Evolutionary conservation across 2,329 filamentous ascomycete genomes (phyloP).

Genomic region (Madurella fahalii): DNA sequence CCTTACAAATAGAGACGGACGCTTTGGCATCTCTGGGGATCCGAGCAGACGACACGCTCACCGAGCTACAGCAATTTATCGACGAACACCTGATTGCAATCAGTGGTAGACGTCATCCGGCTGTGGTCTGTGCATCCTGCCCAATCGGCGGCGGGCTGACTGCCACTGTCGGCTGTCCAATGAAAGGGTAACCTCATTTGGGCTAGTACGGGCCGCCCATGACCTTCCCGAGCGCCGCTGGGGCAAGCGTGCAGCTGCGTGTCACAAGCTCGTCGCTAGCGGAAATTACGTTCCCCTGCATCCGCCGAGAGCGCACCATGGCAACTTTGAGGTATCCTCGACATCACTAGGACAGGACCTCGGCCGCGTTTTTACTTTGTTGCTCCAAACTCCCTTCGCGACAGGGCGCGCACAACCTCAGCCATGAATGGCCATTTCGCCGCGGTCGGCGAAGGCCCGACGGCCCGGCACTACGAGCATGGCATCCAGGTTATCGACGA

Average conservation of each 20-base stretch:
- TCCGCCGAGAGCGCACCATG: constrained; percentile 2
- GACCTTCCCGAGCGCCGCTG: too few species aligned
- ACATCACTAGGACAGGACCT: not conserved
- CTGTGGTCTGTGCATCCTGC: not conserved
- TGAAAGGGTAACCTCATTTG: too few species aligned
- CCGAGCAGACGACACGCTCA: too few species aligned
- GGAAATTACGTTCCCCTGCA: constrained; percentile 4
- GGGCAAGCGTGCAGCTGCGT: not conserved
- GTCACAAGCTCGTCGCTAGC: not conserved
- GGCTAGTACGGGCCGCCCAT: too few species aligned
- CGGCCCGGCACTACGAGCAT: constrained; percentile 72
- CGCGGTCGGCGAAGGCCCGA: constrained; percentile 62
- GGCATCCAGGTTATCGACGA: constrained; percentile 96
- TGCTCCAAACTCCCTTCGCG: not conserved
- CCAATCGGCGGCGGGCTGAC: constrained; percentile 1
- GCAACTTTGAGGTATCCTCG: not conserved
- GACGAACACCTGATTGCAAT: too few species aligned
- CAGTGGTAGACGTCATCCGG: constrained; percentile 7
- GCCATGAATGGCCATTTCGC: constrained; percentile 79
- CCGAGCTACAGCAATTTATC: too few species aligned
- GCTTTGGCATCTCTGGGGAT: too few species aligned
- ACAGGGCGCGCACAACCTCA: not conserved
- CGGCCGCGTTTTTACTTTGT: not conserved
- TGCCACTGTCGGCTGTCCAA: constrained; percentile 7
- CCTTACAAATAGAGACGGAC: too few species aligned